Evolutionary conservation across 2,329 filamentous ascomycete species (phyloP).

Genomic region (Diaporthe citrichinensis): DNA sequence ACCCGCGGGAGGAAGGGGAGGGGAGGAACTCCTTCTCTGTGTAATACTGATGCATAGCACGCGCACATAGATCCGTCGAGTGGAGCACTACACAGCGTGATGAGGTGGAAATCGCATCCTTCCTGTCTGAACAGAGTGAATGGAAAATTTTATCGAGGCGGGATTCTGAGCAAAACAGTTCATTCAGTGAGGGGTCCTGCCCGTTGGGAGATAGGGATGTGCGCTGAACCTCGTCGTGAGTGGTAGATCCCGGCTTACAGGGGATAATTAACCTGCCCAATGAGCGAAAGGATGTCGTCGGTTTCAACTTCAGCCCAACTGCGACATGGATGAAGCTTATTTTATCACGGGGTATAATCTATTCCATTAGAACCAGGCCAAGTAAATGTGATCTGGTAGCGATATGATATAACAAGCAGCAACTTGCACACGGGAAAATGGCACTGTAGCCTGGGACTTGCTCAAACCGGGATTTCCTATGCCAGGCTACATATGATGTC

Average conservation of each 20-base stretch:
- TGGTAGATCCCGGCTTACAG: constrained; percentile 1
- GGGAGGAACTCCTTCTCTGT: neutral
- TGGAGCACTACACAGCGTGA: neutral
- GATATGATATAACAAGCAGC: too few species aligned
- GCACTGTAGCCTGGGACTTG: too few species aligned
- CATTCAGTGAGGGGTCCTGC: neutral
- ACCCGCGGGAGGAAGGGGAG: neutral
- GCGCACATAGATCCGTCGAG: neutral
- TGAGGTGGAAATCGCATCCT: neutral
- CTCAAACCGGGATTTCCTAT: too few species aligned
- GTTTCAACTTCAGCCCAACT: neutral
- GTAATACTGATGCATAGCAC: constrained; percentile 12
- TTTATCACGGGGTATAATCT: too few species aligned
- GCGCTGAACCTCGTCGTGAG: neutral
- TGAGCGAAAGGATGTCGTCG: neutral
- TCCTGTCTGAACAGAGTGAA: too few species aligned
- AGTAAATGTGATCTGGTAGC: too few species aligned
- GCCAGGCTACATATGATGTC: too few species aligned
- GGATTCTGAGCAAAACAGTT: neutral
- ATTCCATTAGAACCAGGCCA: too few species aligned
- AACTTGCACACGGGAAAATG: too few species aligned
- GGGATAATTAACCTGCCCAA: neutral
- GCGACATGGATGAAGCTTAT: neutral
- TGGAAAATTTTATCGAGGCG: fast-evolving
- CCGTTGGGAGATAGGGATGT: neutral